phyloP scores from a whole-genome alignment of 352 stramenopile genomes.

The Globisporangium spiculum region DNA sequence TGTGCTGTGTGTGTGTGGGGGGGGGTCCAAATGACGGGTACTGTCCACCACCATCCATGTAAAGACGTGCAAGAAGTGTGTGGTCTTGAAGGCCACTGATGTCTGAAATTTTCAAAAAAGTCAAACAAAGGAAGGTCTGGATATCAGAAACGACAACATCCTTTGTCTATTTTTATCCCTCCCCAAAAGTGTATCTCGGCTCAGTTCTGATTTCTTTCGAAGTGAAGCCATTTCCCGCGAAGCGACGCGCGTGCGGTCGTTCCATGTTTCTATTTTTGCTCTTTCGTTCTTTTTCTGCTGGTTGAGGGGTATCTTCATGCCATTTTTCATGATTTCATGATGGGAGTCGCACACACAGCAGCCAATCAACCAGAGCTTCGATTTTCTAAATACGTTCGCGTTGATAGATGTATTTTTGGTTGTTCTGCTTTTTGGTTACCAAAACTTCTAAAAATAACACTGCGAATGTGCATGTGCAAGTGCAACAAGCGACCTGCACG shows the following conservation, averaged over 20 bases:
- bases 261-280: background rate
- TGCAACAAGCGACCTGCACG: background rate
- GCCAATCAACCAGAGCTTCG: background rate
- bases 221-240: background rate
- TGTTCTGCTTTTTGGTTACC: background rate
- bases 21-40: background rate
- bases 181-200: background rate
- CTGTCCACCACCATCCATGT: background rate
- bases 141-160: background rate
- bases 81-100: background rate
- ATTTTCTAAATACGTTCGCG: background rate
- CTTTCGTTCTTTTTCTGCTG: background rate
- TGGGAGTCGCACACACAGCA: background rate
- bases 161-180: background rate
- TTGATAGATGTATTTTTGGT: background rate
- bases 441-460: background rate
- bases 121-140: background rate
- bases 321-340: background rate
- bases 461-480: background rate
- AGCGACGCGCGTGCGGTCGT: background rate
- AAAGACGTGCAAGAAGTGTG: background rate
- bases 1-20: background rate
- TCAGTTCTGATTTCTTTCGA: slow-evolving; percentile 3
- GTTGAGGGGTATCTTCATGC: background rate
- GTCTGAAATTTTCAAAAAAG: background rate